Conservation (phyloP, 202 grass and related monocot species). For the Eragrostis tef region DNA sequence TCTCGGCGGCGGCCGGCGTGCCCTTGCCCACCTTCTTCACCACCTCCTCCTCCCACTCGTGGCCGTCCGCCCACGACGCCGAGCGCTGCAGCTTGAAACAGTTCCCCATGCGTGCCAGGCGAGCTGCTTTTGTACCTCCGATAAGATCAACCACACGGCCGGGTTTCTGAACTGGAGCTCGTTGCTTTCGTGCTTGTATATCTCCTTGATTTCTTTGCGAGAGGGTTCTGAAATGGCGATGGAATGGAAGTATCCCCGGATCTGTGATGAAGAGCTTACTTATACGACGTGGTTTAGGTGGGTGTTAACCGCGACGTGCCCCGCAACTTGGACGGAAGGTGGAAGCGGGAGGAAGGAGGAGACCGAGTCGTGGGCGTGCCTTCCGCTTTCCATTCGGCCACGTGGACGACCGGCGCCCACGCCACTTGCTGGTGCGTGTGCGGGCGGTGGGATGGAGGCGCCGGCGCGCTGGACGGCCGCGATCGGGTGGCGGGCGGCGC, state of each 20-base stretch:
- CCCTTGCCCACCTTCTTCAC: background rate
- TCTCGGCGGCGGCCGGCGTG: background rate
- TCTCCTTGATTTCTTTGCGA: background rate
- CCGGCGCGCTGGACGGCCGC: conserved; percentile 5
- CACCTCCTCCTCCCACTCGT: conserved; percentile 50
- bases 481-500: conserved; percentile 24
- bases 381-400: conserved; percentile 21
- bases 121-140: background rate
- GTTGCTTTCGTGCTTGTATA: background rate
- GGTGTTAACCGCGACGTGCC: background rate
- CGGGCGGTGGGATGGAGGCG: conserved; percentile 37
- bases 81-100: conserved; percentile 42
- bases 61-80: conserved; percentile 60
- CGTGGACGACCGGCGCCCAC: conserved; percentile 23
- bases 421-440: background rate
- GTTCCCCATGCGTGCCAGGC: conserved; percentile 52
- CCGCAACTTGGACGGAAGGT: conserved; percentile 15
- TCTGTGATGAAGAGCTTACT: conserved; percentile 33
- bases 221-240: background rate
- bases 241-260: background rate
- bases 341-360: background rate
- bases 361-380: conserved; percentile 35
- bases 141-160: too few relatives aligned
- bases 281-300: conserved; percentile 2
- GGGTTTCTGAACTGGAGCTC: background rate